Percentiles rank a stretch among this genome's conserved stretches.
Evolutionary conservation across 108 stramenopile genomes (phyloP).

Genomic region (Nitzschia sp.): DNA sequence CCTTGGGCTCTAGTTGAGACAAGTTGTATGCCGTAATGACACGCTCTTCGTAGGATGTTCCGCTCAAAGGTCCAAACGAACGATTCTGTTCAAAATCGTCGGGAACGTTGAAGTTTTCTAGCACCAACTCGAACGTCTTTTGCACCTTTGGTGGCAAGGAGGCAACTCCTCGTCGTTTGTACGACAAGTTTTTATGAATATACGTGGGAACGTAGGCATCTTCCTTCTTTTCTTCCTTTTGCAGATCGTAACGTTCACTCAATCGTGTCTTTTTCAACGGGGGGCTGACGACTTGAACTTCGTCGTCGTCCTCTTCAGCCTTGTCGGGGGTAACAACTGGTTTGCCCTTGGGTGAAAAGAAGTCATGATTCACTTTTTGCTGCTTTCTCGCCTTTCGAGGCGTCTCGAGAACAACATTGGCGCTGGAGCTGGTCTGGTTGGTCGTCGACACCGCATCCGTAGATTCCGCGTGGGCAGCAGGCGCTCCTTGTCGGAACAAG

Average conservation of each 20-base stretch:
- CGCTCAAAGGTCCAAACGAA: conserved; percentile 62
- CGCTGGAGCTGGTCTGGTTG: too few relatives aligned
- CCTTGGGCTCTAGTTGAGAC: neutral
- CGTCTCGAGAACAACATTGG: neutral
- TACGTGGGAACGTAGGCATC: conserved; percentile 50
- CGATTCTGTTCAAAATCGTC: conserved; percentile 55
- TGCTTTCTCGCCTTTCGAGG: neutral
- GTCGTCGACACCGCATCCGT: neutral
- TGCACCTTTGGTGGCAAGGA: conserved; percentile 27
- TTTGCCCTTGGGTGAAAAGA: conserved; percentile 8
- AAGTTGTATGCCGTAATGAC: conserved; percentile 64
- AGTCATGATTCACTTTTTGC: neutral
- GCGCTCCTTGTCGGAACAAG: neutral
- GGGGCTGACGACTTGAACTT: neutral
- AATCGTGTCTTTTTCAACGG: neutral
- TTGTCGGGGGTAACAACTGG: conserved; percentile 8
- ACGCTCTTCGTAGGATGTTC: conserved; percentile 74
- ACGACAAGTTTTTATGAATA: conserved; percentile 62
- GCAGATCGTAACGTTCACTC: neutral
- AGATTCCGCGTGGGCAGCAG: neutral
- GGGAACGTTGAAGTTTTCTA: conserved; percentile 61
- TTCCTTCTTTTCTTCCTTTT: neutral
- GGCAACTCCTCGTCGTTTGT: conserved; percentile 51
- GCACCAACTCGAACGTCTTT: conserved; percentile 53
- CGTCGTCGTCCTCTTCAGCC: neutral